Evolutionary conservation across 148 eudicot species (phyloP), one percentile per base, ranked within the genome.

Genomic region (Nyssa sinensis): DNA sequence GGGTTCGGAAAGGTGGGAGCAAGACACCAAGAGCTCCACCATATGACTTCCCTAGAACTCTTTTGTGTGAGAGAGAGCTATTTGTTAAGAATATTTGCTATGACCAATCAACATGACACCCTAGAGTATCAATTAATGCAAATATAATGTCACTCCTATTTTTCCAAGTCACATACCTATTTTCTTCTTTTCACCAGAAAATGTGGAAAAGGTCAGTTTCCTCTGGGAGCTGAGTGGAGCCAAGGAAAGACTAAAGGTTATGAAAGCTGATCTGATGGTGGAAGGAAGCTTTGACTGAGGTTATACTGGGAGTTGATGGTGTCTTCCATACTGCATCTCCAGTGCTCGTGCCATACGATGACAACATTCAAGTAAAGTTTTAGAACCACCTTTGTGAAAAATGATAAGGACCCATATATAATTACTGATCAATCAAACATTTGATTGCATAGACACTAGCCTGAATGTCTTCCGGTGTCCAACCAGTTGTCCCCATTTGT

Each of bases 321-420:
- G 97, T 94, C 64, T 92, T 94, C 78, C 98, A 94, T 70, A 79
- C 96, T 33, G 97, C 98, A 31, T 88, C 97, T 71, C 98, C 98
- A 8, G 97, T 92, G 51, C 82, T 90, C 3, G 92, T 94, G 0
- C 83, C 89, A 0, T 64, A 84, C 41, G 92, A 88, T 67, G 76
- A 92, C 34, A 87, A 92, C 58, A 81, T 94, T 68, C 81, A 92
- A 84, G 98, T 83, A 91, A 84, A 64, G 31, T 62, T 66, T 28
- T 25, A 23, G 12, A 63, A 57, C 69, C 63, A 57, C 69, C 63
- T 28, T 33, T 19, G 21, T 3, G 32, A 74, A 24, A 10, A 25
- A 72, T 28, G 35, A 35, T 32, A 24, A 21, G 19, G 27, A 68
- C 55, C 14, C 8, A 13, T 3, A 23, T 27, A 30, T 0, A 49